Evolutionary conservation across 192 early-diverging fungal genomes (phyloP), one percentile per base, ranked within the genome.

Genomic region (Coemansia sp.): DNA sequence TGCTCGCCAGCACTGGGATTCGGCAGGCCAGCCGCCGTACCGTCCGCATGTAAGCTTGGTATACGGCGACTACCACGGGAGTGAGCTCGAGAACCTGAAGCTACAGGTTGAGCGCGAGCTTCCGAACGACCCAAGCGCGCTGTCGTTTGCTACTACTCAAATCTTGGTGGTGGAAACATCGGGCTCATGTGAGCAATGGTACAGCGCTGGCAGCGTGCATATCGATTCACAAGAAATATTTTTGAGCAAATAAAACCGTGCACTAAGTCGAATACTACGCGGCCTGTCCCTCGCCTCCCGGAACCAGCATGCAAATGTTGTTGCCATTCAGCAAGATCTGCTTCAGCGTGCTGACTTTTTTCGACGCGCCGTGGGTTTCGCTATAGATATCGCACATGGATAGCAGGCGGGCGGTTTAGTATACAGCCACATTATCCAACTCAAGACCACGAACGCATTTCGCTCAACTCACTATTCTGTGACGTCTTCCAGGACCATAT

Each of bases 401-500:
- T n/a, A n/a, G n/a, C n/a, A n/a, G n/a, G n/a, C n/a, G n/a, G n/a
- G n/a, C n/a, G n/a, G n/a, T n/a, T n/a, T n/a, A n/a, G n/a, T n/a
- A 39, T 6, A 39, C n/a, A 39, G 34, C 34, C n/a, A 39, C 14
- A 39, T 36, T n/a, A 38, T 39, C 34, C 34, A 36, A 36, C 15
- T 11, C 14, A n/a, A 36, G 15, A 36, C 14, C 12, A n/a, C 34
- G 11, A n/a, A 36, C 17, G 1, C 19, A 2, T n/a, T 22, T 52
- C 22, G 19, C 2, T 21, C 44, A 32, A 94, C 79, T 47, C 53
- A 70, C 67, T 59, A 70, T 38, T 99, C 94, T 23, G 92, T 96
- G 29, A 97, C 96, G 51, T 99, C 87, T 51, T 95, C 90, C 50
- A 99, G 70, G 4, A 99, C 94, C 96, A 99, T 96, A 75, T 97